These are phyloP conservation scores for Ophiocordyceps camponoti-leonardi DNA, from an alignment of 2,329 filamentous ascomycete species.

Conservation along the genomic window DNA sequence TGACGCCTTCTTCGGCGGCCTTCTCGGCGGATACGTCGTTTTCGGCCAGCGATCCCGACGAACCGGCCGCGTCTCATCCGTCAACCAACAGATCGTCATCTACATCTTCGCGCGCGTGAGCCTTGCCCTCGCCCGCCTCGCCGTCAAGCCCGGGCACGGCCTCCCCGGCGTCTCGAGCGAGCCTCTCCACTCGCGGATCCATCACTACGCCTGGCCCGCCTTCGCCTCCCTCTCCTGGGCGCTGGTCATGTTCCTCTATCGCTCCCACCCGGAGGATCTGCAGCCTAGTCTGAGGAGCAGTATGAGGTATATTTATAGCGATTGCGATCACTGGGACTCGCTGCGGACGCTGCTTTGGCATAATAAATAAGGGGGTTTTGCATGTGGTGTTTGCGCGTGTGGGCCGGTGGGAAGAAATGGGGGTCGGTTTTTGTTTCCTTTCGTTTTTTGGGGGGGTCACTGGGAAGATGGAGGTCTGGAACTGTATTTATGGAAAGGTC, in stretches of 20 bases:
- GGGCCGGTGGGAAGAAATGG: no score
- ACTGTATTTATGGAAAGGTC: no score
- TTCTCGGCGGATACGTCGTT: slow-evolving; percentile 81
- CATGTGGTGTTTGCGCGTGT: no score
- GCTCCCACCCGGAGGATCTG: slow-evolving; percentile 77
- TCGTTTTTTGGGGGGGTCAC: no score
- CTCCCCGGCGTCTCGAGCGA: slow-evolving; percentile 32
- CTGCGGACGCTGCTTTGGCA: slow-evolving; percentile 73
- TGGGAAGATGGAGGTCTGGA: no score
- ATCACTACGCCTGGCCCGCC: slow-evolving; percentile 69
- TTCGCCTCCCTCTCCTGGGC: slow-evolving; percentile 90
- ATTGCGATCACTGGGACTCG: slow-evolving; percentile 80
- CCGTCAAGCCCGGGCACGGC: slow-evolving; percentile 47
- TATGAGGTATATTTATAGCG: slow-evolving; percentile 93
- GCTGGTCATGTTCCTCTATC: slow-evolving; percentile 87
- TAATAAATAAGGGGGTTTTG: slow-evolving; percentile 38
- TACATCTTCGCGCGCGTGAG: slow-evolving; percentile 91
- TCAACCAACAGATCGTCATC: slow-evolving; percentile 94
- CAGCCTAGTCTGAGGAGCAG: slow-evolving; percentile 83
- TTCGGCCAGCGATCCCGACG: slow-evolving; percentile 56
- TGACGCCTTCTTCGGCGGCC: slow-evolving; percentile 73
- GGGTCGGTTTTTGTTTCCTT: background rate
- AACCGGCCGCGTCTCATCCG: slow-evolving; percentile 52
- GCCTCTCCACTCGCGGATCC: slow-evolving; percentile 31
- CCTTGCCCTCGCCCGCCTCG: slow-evolving; percentile 67